phyloP scores from a whole-genome alignment of 768 basidiomycete genomes.

The Macrolepiota fuliginosa region DNA sequence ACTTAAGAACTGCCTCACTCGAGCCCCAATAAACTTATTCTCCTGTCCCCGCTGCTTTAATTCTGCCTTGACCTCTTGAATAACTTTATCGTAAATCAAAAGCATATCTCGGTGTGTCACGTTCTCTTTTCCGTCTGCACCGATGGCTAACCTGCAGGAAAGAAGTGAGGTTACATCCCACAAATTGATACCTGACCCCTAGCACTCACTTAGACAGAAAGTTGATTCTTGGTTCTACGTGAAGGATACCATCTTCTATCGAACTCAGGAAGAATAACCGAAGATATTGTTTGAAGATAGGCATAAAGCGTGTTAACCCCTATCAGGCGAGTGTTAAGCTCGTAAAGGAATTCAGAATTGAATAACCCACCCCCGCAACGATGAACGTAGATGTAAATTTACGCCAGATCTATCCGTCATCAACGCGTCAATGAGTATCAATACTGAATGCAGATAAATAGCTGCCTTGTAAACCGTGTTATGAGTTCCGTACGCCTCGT shows the following conservation, averaged over 20 bases:
- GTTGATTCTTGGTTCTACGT: conserved; percentile 67
- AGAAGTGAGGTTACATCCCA: not conserved
- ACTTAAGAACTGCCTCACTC: conserved; percentile 33
- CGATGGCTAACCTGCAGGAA: conserved; percentile 48
- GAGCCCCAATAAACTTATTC: conserved; percentile 66
- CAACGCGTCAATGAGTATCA: not conserved
- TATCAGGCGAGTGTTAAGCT: conserved; percentile 17
- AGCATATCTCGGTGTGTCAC: conserved; percentile 63
- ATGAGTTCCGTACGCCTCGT: conserved; percentile 70
- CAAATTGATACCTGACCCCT: not conserved
- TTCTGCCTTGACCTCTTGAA: conserved; percentile 51
- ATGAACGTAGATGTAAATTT: conserved; percentile 60
- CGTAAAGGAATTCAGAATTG: not conserved
- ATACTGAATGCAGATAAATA: not conserved
- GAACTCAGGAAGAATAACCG: conserved; percentile 59
- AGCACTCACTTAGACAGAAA: conserved; percentile 52
- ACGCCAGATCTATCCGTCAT: conserved; percentile 60
- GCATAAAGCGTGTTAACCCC: conserved; percentile 51
- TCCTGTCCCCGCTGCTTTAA: conserved; percentile 50
- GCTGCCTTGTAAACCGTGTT: conserved; percentile 65
- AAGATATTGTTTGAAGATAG: conserved; percentile 61
- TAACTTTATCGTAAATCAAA: conserved; percentile 45
- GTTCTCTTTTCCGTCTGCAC: conserved; percentile 52
- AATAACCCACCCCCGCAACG: conserved; percentile 42
- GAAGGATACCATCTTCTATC: conserved; percentile 71